These are phyloP conservation scores for Camellia oleifera DNA, from an alignment of 179 eudicot species.

Conservation along the genomic window DNA sequence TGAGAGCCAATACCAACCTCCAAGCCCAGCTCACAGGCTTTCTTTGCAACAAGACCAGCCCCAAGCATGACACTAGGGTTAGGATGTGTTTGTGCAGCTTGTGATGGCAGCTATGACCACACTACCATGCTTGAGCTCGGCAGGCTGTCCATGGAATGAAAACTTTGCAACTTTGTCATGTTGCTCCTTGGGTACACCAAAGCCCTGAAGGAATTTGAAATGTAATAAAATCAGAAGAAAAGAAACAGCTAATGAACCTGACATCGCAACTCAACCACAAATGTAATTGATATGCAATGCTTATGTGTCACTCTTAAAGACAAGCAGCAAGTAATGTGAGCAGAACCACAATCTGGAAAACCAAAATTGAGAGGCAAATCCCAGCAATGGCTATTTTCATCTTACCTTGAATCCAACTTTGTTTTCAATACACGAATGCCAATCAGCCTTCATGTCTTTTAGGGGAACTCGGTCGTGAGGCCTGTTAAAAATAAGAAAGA, in stretches of 20 bases:
- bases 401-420: conserved; percentile 96
- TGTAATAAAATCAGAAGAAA: not conserved
- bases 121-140: conserved; percentile 94
- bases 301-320: not conserved
- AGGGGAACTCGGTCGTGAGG: conserved; percentile 95
- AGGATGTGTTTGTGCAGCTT: conserved; percentile 98
- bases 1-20: conserved; percentile 53
- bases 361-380: not conserved
- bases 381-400: not conserved
- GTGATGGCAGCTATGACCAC: conserved; percentile 99
- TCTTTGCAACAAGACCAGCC: conserved; percentile 98
- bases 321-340: not conserved
- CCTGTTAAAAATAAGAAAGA: conserved; percentile 37
- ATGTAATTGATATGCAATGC: not conserved
- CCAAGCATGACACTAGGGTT: conserved; percentile 99
- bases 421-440: conserved; percentile 90
- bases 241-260: not conserved
- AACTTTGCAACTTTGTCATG: conserved; percentile 83
- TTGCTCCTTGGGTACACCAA: conserved; percentile 79
- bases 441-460: conserved; percentile 92
- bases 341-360: not conserved
- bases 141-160: conserved; percentile 82
- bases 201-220: conserved; percentile 58
- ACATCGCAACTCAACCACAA: not conserved
- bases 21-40: conserved; percentile 92